phyloP scores from a whole-genome alignment of 805 yeast species.

The Candida xiaguanensis region DNA sequence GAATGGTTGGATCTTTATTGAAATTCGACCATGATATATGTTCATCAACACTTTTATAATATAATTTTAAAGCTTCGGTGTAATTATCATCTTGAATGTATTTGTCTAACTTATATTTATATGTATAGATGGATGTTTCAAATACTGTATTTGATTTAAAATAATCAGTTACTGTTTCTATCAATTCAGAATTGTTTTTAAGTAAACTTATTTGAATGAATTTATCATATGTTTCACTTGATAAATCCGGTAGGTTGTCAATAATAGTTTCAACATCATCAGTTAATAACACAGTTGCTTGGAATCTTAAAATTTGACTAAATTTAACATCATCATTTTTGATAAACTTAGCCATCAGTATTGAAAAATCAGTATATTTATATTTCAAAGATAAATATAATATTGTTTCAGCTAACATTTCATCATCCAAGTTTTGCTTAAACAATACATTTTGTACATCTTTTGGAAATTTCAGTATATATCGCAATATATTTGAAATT shows the following conservation, averaged over 20 bases:
- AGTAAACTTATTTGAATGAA: constrained; percentile 16
- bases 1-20: constrained; percentile 31
- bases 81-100: constrained; percentile 19
- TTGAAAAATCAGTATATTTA: constrained; percentile 7
- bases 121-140: constrained; percentile 20
- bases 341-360: constrained; percentile 14
- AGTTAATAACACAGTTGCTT: constrained; percentile 14
- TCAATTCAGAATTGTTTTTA: constrained; percentile 15
- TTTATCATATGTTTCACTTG: constrained; percentile 12
- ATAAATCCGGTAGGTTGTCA: constrained; percentile 2
- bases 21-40: constrained; percentile 20
- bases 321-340: constrained; percentile 20
- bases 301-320: constrained; percentile 16
- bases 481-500: constrained; percentile 10
- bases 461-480: constrained; percentile 10
- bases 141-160: constrained; percentile 10
- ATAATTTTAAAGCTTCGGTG: constrained; percentile 23
- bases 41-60: constrained; percentile 26
- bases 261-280: constrained; percentile 1
- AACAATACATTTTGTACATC: constrained; percentile 14
- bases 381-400: constrained; percentile 13
- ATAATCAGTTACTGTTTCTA: constrained; percentile 13
- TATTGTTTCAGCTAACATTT: constrained; percentile 18
- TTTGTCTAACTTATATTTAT: constrained; percentile 26
- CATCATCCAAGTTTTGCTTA: constrained; percentile 21